Evolutionary conservation across 176 grass and related monocot species (phyloP).

Genomic region (Bolboschoenus planiculmis): DNA sequence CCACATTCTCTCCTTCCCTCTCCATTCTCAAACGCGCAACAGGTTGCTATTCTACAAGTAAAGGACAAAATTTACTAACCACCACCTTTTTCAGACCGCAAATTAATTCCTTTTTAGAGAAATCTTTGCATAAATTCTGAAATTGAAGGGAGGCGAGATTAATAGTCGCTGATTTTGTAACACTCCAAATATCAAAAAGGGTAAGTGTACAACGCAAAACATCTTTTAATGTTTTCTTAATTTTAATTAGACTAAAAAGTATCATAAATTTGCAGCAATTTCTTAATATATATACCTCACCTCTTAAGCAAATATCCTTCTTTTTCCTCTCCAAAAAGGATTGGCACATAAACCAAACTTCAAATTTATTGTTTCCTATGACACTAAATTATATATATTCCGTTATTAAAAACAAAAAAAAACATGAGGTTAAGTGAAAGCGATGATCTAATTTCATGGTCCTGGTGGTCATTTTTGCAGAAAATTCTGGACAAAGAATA

Average conservation of each 20-base stretch:
- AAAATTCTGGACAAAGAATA: background rate
- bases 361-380: background rate
- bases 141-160: background rate
- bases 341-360: background rate
- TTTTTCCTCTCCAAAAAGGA: background rate
- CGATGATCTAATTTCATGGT: background rate
- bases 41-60: background rate
- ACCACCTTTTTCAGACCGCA: no score
- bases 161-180: background rate
- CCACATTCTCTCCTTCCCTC: background rate
- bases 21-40: background rate
- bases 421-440: background rate
- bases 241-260: background rate
- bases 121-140: no score
- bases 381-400: no score
- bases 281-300: background rate
- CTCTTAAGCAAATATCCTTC: background rate
- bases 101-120: no score
- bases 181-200: background rate
- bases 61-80: no score
- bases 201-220: background rate
- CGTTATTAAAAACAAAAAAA: background rate
- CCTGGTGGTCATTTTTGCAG: background rate
- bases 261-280: background rate
- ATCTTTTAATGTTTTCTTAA: background rate